A percentile compares a stretch with the other conserved stretches of the same genome.
Evolutionary conservation across 2,329 filamentous ascomycete species (phyloP).

Genomic region (Mycosphaerelloides madeirae): DNA sequence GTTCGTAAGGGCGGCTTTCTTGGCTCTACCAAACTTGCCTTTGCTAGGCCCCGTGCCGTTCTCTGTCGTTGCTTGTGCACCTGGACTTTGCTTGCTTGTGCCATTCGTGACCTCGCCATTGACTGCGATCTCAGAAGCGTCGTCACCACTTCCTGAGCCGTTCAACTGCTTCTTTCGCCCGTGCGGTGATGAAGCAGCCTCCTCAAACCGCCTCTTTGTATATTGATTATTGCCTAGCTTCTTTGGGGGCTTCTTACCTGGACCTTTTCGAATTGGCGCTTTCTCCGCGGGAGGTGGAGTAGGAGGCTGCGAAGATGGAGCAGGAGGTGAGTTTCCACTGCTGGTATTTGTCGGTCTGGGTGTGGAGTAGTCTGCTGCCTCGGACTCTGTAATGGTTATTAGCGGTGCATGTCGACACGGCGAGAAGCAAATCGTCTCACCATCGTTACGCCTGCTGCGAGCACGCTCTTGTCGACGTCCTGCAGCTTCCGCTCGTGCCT

Average conservation of each 20-base stretch:
- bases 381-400: constrained; percentile 11
- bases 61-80: constrained; percentile 43
- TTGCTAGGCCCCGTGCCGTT: constrained; percentile 32
- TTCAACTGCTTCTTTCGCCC: constrained; percentile 25
- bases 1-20: constrained; percentile 30
- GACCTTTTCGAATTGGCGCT: constrained; percentile 58
- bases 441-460: constrained; percentile 75
- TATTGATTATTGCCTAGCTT: constrained; percentile 75
- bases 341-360: constrained; percentile 40
- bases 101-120: constrained; percentile 31
- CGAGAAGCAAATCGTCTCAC: constrained; percentile 45
- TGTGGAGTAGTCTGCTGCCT: constrained; percentile 66
- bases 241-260: constrained; percentile 49
- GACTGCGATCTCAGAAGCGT: constrained; percentile 34
- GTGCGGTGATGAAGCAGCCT: constrained; percentile 48
- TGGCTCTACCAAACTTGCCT: constrained; percentile 27
- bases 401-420: background rate
- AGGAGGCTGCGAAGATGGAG: constrained; percentile 41
- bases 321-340: constrained; percentile 34
- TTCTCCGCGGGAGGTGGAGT: constrained; percentile 37
- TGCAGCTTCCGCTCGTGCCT: constrained; percentile 66
- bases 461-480: constrained; percentile 77
- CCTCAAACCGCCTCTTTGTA: constrained; percentile 54
- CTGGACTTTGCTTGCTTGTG: constrained; percentile 27
- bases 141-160: constrained; percentile 30